Evolutionary conservation across 805 yeast species (phyloP).

Genomic region (Wickerhamomyces silvicola): DNA sequence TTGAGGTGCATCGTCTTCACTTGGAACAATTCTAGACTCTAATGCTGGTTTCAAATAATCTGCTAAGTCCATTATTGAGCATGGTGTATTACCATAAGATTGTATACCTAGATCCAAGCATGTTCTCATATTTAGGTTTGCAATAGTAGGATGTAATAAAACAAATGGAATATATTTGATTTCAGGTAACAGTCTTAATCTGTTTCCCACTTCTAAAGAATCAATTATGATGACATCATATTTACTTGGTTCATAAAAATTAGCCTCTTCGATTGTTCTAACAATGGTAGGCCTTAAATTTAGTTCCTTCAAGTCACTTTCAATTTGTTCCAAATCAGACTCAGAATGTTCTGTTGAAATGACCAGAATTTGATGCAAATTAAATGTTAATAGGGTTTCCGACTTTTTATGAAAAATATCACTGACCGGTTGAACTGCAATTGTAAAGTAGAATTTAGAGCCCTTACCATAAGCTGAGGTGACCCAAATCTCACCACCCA

Average conservation of each 20-base stretch:
- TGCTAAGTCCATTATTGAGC: constrained; percentile 74
- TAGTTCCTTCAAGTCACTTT: constrained; percentile 43
- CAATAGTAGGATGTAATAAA: constrained; percentile 65
- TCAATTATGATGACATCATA: constrained; percentile 86
- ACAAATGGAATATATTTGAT: constrained; percentile 84
- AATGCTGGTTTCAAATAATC: constrained; percentile 79
- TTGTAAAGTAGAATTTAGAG: constrained; percentile 76
- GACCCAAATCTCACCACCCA: constrained; percentile 96
- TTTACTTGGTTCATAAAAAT: constrained; percentile 42
- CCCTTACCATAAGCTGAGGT: constrained; percentile 76
- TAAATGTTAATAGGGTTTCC: constrained; percentile 67
- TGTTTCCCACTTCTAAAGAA: constrained; percentile 66
- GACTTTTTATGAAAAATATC: constrained; percentile 53
- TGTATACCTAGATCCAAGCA: constrained; percentile 84
- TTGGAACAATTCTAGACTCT: constrained; percentile 75
- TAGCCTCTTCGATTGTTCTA: constrained; percentile 49
- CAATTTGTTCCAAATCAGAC: constrained; percentile 44
- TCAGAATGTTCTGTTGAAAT: constrained; percentile 58
- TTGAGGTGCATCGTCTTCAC: constrained; percentile 71
- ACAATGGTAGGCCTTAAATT: constrained; percentile 60
- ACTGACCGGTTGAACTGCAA: constrained; percentile 68
- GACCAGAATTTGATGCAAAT: constrained; percentile 61
- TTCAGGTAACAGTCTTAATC: constrained; percentile 62
- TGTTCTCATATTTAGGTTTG: constrained; percentile 70
- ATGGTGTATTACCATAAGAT: constrained; percentile 84